Evolutionary conservation across 176 grass and related monocot species (phyloP), one percentile per base, ranked within the genome.

Genomic region (Sorghum bicolor): DNA sequence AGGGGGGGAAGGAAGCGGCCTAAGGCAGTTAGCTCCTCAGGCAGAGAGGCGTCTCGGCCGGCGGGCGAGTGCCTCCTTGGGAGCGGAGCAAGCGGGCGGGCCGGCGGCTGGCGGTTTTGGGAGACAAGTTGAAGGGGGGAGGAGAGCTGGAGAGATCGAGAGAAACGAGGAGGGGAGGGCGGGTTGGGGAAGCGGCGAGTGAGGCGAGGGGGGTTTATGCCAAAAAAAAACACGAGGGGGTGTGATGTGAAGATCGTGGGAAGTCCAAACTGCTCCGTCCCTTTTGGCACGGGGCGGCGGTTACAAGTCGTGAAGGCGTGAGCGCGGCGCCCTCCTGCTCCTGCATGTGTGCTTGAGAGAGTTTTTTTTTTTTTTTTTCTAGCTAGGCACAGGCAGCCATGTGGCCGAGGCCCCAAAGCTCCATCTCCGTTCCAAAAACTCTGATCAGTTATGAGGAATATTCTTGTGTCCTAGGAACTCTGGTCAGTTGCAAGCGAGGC

Each of bases 131-230:
- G 70, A 15, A 16, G 30, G 32, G 5, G 45, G 4, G 45, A 15
- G 5, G 37, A 25, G 76, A 80, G 60, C 36, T 81, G 17, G 78
- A 70, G 64, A 85, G 82, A 85, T 80, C 77, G 57, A 89, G 82
- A 70, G 66, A 81, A 70, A 77, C 72, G 37, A 73, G 64, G 19
- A 24, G 57, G 22, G 3, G 52, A 52, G 43, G 78, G 47, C 8
- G 64, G 37, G 34, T 24, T 50, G 3, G n/a, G n/a, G 26, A 31
- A 69, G 25, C 24, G 29, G 33, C 5, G 30, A 40, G 52, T 2
- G 64, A 39, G 26, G 11, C 0, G 39, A 68, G 64, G 83, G 81
- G 81, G 84, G 70, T 85, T 84, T 87, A 69, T 82, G 43, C 31
- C 39, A 89, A 87, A 87, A 29, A 47, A 89, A 87, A 87, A 29